Base-by-base conservation (phyloP, 192 early-diverging fungal species). In the Lobosporangium transversale region DNA sequence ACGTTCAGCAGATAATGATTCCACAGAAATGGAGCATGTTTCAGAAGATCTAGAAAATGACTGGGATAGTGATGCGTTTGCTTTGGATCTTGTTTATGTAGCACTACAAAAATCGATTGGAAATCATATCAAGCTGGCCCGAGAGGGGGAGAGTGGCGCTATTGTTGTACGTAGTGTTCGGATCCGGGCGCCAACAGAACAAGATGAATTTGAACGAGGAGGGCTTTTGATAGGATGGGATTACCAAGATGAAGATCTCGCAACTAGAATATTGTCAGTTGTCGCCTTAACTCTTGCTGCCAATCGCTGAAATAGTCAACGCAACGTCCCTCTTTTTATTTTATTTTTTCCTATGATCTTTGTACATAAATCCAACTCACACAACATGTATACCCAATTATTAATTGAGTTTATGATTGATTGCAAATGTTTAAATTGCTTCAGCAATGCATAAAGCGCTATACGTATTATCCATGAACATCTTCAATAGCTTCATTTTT, bases 231-330 rank as follows among this genome's bases (percentile, higher is more conserved):
- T 92, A 30, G 80, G 84, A 17, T 92, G 90, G 90, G 75, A 87
- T 18, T 90, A 85, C 70, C 78, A 82, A 23, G 90, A 92, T 53
- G 89, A 92, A 32, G 87, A 86, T 50, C 76, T 92, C 29, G 90
- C 90, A 0, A 87, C 85, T 8, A 65, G 80, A n/a, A 68, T 86
- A 17, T 68, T 92, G 21, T 81, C 83, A 12, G 67, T 85, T 24
- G 70, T 92, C 12, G 59, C 73, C 8, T 53, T 76, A 10, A 65
- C 73, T 33, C 52, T 76, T 17, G 40, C 62, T 8, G 49, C 55
- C 21, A 74, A 52, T 20, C 62, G 70, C n/a, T 62, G 35, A 69
- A 21, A 32, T 26, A 15, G 6, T 48, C 4, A 14, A 50, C 23
- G 3, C 12, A 9, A 24, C 4, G 9, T 24, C 9, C 14, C 12